These are phyloP conservation scores for Globisporangium perplexum DNA, from an alignment of 352 stramenopile species.

Conservation along the genomic window DNA sequence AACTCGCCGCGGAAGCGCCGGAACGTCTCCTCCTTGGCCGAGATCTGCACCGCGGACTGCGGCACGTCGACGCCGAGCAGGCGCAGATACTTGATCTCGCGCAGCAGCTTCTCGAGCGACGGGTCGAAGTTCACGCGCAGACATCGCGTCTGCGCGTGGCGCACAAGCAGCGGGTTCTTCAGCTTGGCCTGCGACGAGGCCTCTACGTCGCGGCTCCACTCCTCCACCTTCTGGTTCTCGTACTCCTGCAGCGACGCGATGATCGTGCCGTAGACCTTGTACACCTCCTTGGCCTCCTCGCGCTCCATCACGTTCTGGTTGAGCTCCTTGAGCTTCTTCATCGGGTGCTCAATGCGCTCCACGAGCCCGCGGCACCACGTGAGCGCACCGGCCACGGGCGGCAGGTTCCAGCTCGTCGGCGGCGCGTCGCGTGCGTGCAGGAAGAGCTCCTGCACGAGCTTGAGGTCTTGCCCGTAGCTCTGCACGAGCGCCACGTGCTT, in stretches of 20 bases:
- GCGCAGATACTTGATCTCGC: constrained; percentile 98
- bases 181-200: constrained; percentile 93
- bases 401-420: constrained; percentile 94
- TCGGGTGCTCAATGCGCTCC: constrained; percentile 95
- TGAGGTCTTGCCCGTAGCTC: constrained; percentile 94
- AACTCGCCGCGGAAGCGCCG: constrained; percentile 95
- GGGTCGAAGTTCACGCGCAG: constrained; percentile 98
- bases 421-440: constrained; percentile 90
- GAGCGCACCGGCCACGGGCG: constrained; percentile 92
- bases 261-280: constrained; percentile 96
- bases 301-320: constrained; percentile 97
- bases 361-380: constrained; percentile 96
- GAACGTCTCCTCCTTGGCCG: constrained; percentile 94
- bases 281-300: constrained; percentile 97
- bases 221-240: constrained; percentile 95
- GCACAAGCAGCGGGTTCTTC: constrained; percentile 91
- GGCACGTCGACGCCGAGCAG: constrained; percentile 94
- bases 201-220: constrained; percentile 96
- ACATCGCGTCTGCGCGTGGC: constrained; percentile 85
- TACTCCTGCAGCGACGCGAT: constrained; percentile 96
- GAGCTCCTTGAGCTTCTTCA: constrained; percentile 95
- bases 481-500: constrained; percentile 97
- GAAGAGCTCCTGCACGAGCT: constrained; percentile 97
- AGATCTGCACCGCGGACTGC: constrained; percentile 93
- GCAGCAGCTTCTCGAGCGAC: constrained; percentile 93